These are phyloP conservation scores for Xylariales sp. DNA, from an alignment of 2,329 filamentous ascomycete genomes.

Conservation along the genomic window DNA sequence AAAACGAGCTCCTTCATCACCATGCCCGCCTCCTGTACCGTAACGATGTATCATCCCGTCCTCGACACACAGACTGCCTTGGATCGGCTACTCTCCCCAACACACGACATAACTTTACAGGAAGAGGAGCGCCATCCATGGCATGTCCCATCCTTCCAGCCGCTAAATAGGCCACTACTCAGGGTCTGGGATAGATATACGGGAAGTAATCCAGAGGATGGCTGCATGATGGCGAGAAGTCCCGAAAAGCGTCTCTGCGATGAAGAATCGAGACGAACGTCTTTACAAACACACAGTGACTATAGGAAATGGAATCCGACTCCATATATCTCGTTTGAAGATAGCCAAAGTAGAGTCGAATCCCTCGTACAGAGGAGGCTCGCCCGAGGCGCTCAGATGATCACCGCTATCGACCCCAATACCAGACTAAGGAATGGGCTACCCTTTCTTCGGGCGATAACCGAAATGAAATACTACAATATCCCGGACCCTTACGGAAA, in stretches of 20 bases:
- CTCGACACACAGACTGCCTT: slow-evolving; percentile 1
- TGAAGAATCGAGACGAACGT: background rate
- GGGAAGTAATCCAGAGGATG: slow-evolving; percentile 4
- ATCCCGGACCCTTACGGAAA: background rate
- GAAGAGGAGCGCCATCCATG: background rate
- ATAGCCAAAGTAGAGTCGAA: background rate
- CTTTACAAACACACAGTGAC: background rate
- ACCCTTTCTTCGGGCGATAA: background rate
- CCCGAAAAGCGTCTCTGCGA: background rate
- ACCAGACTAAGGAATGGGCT: background rate
- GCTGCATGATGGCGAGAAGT: slow-evolving; percentile 1
- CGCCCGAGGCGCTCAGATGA: background rate
- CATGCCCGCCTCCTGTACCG: too few species aligned
- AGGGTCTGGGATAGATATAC: background rate
- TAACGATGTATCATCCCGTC: too few species aligned
- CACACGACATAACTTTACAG: background rate
- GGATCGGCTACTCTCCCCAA: background rate
- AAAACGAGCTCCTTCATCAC: too few species aligned
- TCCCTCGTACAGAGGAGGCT: background rate
- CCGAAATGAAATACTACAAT: slow-evolving; percentile 1
- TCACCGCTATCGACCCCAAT: slow-evolving; percentile 7
- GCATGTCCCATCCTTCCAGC: background rate
- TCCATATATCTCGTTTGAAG: slow-evolving; percentile 15
- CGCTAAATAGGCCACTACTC: background rate
- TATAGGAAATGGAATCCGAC: background rate